Base-by-base conservation (phyloP, 2,329 filamentous ascomycete species). In the Trichoderma lentiforme region DNA sequence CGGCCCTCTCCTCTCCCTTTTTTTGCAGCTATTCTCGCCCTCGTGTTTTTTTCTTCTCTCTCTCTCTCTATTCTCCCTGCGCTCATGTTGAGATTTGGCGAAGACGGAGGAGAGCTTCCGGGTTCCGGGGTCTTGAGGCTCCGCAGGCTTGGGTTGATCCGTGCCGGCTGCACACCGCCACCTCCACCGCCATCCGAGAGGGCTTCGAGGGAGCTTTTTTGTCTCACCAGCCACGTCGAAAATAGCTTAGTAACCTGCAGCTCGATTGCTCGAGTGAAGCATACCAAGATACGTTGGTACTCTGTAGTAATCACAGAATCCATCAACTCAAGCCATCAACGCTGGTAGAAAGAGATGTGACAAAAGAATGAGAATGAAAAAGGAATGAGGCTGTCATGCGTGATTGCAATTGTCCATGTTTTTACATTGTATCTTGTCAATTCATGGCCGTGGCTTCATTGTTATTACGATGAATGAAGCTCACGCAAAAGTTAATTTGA, bases 361-460 rank as follows among this genome's bases (percentile, higher is more conserved):
- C 4, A 14, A 51, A 51, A 21, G 9, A 51, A 12, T 4, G 8
- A 47, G n/a, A 47, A 3, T 4, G 9, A 21, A 51, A 51, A 21
- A 21, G 39, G 9, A 6, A 43, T 6, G 2, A 18, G 18, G 36
- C 3, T 43, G 36, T 43, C 39, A 43, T 9, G 15, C 3, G 39
- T n/a, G 15, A 15, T 21, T n/a, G 18, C 56, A 32, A 3, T 34
- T 15, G 57, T 14, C 18, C 30, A 34, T 60, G 26, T 32, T 24
- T 32, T 71, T 61, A 2, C 1, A 21, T 21, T 57, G 28, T 0
- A 65, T 71, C 51, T 62, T 70, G 51, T 71, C 69, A 65, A 64
- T 65, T 66, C 69, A 64, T 71, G 39, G 51, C 36, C 51, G 61
- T 70, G 51, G 65, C 65, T 72, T 53, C 65, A 66, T 65, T 69